A percentile compares a stretch with the other conserved stretches of the same genome.
phyloP scores from a whole-genome alignment of 345 rosid species.

The Noccaea caerulescens region DNA sequence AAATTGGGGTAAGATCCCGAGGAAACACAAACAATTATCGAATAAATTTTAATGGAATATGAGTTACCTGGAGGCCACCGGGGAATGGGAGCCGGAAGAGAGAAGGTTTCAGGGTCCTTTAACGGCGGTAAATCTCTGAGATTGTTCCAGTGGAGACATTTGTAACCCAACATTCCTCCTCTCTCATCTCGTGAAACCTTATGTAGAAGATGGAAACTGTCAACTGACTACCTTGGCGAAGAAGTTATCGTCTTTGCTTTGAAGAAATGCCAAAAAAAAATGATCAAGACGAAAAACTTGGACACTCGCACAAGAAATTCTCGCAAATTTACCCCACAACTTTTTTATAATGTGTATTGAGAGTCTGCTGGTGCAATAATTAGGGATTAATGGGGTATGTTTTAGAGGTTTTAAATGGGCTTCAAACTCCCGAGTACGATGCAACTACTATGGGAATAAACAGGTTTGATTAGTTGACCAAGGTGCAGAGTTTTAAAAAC shows the following conservation, averaged over 20 bases:
- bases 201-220: no score
- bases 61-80: conserved; percentile 73
- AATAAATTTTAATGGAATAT: neutral
- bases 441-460: neutral
- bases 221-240: conserved; percentile 5
- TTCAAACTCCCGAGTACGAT: no score
- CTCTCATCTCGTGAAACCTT: no score
- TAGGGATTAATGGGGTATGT: no score
- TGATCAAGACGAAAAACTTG: neutral
- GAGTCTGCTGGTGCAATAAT: no score
- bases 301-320: neutral
- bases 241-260: conserved; percentile 16
- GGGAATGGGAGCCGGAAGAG: conserved; percentile 71
- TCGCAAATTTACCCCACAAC: neutral
- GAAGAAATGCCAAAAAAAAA: conserved; percentile 11
- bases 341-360: neutral
- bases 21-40: neutral
- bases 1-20: neutral
- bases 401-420: no score
- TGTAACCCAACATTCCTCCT: conserved; percentile 70
- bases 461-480: neutral
- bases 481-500: no score
- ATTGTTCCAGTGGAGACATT: conserved; percentile 56
- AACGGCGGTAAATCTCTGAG: conserved; percentile 37
- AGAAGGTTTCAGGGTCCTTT: conserved; percentile 50